Base-by-base conservation (phyloP, 176 grass and related monocot genomes). In the Cymbopogon citratus region DNA sequence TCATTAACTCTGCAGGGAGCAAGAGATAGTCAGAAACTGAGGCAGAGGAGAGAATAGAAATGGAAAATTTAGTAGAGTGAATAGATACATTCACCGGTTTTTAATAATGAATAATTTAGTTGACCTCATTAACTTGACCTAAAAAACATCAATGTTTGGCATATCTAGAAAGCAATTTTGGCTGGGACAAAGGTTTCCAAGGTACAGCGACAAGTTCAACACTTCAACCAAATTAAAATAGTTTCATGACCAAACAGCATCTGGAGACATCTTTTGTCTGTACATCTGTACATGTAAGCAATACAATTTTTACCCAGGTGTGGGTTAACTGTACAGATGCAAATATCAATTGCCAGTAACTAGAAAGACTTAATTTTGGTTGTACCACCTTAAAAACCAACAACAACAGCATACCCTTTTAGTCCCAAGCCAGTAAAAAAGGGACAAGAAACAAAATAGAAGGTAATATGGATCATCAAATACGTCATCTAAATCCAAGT, bases 1-100 rank as follows among this genome's bases (percentile, higher is more conserved):
- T 99, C 92, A 38, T 99, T 93, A 78, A 99, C 82, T 91, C 96
- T 99, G 85, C 67, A 85, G 45, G 39, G 23, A 77, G 41, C 33
- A 89, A 12, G 8, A 27, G 13, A 71, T 16, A 33, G 67, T 89
- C 66, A 85, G 78, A 81, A 88, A 74, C 67, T 40, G 71, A 81
- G 28, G n/a, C 7, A 69, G 14, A 79, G 31, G 13, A 73, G 64
- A 73, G 7, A 60, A 24, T 31, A 31, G 31, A 48, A 6, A 35
- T 19, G 16, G 3, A 88, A 65, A 29, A 62, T 39, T 38, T 76
- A 51, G 23, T 74, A 1, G 38, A 80, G 10, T 52, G 31, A 34
- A 66, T 54, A 80, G 9, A 45, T 73, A 59, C 12, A 73, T 31
- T 80, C n/a, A 70, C n/a, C 49, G 40, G 21, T 33, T 61, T 48